A percentile compares a stretch with the other conserved stretches of the same genome.
These are phyloP conservation scores for Saccharomycodes ludwigii DNA, from an alignment of 805 yeast genomes.

Conservation along the genomic window DNA sequence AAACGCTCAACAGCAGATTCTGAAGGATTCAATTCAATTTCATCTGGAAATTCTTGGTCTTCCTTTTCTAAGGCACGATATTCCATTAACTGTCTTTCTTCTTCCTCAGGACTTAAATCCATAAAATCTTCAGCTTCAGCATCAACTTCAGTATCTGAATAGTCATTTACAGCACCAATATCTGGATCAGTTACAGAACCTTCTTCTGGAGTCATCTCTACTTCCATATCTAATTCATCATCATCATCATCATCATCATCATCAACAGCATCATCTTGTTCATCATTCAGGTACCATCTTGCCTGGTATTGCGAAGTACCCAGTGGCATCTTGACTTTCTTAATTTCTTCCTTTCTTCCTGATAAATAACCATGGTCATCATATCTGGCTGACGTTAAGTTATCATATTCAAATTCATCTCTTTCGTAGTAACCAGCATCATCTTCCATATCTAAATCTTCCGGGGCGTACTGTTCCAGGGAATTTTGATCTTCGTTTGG, in stretches of 20 bases:
- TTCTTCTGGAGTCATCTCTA: slow-evolving; percentile 16
- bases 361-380: slow-evolving; percentile 30
- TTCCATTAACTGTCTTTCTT: slow-evolving; percentile 57
- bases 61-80: slow-evolving; percentile 64
- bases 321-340: slow-evolving; percentile 43
- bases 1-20: slow-evolving; percentile 69
- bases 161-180: slow-evolving; percentile 29
- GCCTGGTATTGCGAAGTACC: slow-evolving; percentile 76
- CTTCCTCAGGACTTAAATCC: slow-evolving; percentile 74
- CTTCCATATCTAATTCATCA: slow-evolving; percentile 14
- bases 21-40: slow-evolving; percentile 68
- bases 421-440: slow-evolving; percentile 8
- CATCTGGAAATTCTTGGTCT: slow-evolving; percentile 92
- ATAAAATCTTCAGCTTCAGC: slow-evolving; percentile 50
- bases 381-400: slow-evolving; percentile 24
- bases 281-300: slow-evolving; percentile 63
- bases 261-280: slow-evolving; percentile 19
- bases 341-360: slow-evolving; percentile 17
- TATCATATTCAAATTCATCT: slow-evolving; percentile 20
- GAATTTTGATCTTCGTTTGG: slow-evolving; percentile 38
- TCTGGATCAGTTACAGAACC: slow-evolving; percentile 16
- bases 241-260: slow-evolving; percentile 27
- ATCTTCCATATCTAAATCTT: slow-evolving; percentile 36
- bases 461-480: slow-evolving; percentile 48
- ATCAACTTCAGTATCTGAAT: slow-evolving; percentile 33